Evolutionary conservation across 1,284 basidiomycete species (phyloP), one percentile per base, ranked within the genome.

Genomic region (Irpex rosettiformis): DNA sequence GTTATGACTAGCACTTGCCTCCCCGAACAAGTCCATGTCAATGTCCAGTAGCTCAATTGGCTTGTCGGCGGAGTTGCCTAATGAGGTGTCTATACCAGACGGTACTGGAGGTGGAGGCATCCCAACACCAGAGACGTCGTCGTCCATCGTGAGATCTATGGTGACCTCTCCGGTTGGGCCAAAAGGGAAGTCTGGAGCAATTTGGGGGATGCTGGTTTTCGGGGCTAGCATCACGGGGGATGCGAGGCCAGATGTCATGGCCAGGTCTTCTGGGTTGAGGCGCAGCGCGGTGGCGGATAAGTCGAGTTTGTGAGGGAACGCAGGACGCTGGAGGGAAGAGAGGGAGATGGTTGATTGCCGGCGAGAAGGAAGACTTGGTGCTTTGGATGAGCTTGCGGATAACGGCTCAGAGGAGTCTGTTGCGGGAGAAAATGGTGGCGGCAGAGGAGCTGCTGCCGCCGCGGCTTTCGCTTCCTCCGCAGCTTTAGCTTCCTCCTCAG

Each of bases 171-270:
- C 25, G 1, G 69, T 65, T 11, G 68, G 70, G 25, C 57, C 79
- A 64, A 88, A 79, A 75, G 90, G 81, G 43, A 89, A 71, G 43
- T 89, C 86, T 2, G 82, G 75, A 18, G 71, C 67, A 3, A 83
- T 75, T 52, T 84, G 82, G 42, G 85, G 79, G 25, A 80, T 80
- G 37, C 88, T 87, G 13, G 89, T 89, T 65, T 84, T 87, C 0
- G 90, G 90, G 1, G 88, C 89, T 28, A 92, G 79, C 3, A 86
- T 88, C 13, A 91, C 88, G 16, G 89, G 89, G 1, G 89, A 91
- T 4, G 85, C 80, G 52, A 88, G 74, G 1, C 85, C 85, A 61
- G 77, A 81, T 3, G 77, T 70, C 63, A 82, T 80, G 37, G 79
- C 72, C 3, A 76, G 76, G 63, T 89, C 88, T 47, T 87, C 84